These are phyloP conservation scores for Diospyros kaki DNA, from an alignment of 148 eudicot genomes.

Conservation along the genomic window DNA sequence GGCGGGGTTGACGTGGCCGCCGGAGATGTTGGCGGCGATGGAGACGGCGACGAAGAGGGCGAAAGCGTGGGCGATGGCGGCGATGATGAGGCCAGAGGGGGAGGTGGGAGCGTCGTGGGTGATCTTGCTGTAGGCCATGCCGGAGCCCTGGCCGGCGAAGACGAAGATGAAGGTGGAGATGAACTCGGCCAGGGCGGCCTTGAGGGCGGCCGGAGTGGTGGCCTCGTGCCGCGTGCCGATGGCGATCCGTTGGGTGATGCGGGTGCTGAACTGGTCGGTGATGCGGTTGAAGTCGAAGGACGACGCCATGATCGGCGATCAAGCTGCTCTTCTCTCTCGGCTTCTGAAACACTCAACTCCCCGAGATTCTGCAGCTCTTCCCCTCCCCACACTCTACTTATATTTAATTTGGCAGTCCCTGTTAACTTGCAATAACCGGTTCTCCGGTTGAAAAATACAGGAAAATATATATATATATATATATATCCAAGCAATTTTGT, in stretches of 20 bases:
- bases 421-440: conserved; percentile 4
- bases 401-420: background rate
- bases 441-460: background rate
- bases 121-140: conserved; percentile 28
- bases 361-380: too few relatives aligned
- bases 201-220: conserved; percentile 22
- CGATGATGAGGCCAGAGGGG: conserved; percentile 17
- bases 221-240: conserved; percentile 9
- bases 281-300: too few relatives aligned
- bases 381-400: background rate
- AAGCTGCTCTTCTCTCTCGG: too few relatives aligned
- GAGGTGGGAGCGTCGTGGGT: conserved; percentile 13
- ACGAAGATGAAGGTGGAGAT: conserved; percentile 27
- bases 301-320: too few relatives aligned
- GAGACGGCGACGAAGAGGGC: conserved; percentile 24
- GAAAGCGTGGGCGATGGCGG: conserved; percentile 17
- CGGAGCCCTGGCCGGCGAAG: conserved; percentile 38
- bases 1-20: conserved; percentile 27
- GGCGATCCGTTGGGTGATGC: background rate
- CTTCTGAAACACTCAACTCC: too few relatives aligned
- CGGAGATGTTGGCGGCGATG: conserved; percentile 20
- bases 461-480: too few relatives aligned
- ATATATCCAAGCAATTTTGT: too few relatives aligned
- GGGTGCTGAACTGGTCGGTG: background rate
- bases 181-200: conserved; percentile 34